Evolutionary conservation across 805 yeast species (phyloP).

Genomic region (Sugiyamaella americana): DNA sequence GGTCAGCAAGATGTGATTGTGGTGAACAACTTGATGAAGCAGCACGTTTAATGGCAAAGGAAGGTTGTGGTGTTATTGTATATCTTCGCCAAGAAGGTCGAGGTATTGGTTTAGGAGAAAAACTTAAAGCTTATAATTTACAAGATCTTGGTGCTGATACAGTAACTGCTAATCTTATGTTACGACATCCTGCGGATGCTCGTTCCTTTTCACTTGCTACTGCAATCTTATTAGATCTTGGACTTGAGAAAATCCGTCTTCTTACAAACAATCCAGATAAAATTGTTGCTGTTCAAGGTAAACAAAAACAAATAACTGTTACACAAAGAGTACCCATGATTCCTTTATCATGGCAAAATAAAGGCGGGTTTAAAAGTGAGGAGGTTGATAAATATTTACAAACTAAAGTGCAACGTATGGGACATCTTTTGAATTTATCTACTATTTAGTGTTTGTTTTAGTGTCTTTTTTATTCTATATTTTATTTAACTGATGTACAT

Average conservation of each 20-base stretch:
- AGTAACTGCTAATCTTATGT: constrained; percentile 86
- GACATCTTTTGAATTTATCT: constrained; percentile 56
- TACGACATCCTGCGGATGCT: constrained; percentile 98
- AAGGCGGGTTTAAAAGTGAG: constrained; percentile 65
- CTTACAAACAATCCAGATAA: constrained; percentile 96
- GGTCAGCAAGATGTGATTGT: constrained; percentile 99
- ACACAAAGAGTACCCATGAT: constrained; percentile 93
- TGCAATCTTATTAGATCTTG: constrained; percentile 81
- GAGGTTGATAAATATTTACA: constrained; percentile 91
- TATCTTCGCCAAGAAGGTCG: constrained; percentile 97
- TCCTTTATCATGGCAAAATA: constrained; percentile 82
- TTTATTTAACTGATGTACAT: too few species aligned
- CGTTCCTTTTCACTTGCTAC: constrained; percentile 91
- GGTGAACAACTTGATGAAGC: constrained; percentile 99
- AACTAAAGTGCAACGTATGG: constrained; percentile 96
- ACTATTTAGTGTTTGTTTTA: not conserved
- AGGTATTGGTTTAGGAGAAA: constrained; percentile 98
- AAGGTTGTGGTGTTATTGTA: constrained; percentile 90
- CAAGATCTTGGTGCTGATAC: constrained; percentile 99
- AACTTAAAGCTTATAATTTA: constrained; percentile 89
- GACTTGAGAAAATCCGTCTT: constrained; percentile 61
- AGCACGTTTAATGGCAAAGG: constrained; percentile 81
- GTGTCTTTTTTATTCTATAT: too few species aligned
- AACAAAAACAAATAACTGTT: constrained; percentile 65
- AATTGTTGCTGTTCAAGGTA: constrained; percentile 90